phyloP scores from a whole-genome alignment of 345 rosid species.

The Eucalyptus coolabah region DNA sequence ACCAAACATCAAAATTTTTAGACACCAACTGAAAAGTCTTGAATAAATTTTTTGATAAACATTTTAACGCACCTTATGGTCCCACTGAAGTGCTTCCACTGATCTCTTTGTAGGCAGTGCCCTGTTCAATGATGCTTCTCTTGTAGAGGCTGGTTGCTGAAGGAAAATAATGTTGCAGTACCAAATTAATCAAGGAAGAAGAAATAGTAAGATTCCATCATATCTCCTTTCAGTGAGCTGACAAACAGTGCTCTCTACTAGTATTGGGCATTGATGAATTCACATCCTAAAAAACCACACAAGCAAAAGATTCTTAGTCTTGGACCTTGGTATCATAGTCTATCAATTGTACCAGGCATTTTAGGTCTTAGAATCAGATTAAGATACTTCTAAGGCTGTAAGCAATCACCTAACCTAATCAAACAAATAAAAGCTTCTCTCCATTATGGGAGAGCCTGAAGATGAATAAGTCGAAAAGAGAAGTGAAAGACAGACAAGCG shows the following conservation, averaged over 20 bases:
- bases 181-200: neutral
- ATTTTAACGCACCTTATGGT: neutral
- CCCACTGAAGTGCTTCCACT: neutral
- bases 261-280: neutral
- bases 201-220: neutral
- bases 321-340: neutral
- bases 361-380: neutral
- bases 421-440: neutral
- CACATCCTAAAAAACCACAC: neutral
- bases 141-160: conserved; percentile 10
- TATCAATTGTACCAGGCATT: neutral
- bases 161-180: neutral
- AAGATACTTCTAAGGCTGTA: neutral
- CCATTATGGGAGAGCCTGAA: neutral
- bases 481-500: neutral
- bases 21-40: neutral
- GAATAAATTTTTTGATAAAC: neutral
- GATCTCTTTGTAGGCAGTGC: neutral
- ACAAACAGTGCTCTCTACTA: neutral
- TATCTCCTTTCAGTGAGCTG: neutral
- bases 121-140: neutral
- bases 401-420: neutral
- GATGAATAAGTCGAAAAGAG: neutral
- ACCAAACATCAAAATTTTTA: neutral
- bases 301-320: neutral